Evolutionary conservation across 164 flowering plant species (phyloP), one percentile per base, ranked within the genome.

Genomic region (Stephania cephalantha): DNA sequence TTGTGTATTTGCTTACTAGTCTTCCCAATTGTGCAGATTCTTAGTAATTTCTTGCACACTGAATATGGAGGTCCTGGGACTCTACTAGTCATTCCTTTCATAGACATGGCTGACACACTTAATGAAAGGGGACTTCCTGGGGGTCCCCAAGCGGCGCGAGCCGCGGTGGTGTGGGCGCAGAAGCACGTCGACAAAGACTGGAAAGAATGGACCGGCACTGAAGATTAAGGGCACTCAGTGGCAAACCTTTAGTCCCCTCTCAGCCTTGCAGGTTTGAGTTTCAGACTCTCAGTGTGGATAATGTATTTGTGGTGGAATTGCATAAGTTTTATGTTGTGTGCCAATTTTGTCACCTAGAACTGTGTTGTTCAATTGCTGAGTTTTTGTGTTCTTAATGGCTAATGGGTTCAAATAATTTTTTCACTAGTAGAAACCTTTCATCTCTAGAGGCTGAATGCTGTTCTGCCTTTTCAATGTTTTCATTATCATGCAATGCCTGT

Each of bases 41-140:
- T 93, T 79, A 84, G 79, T 70, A 85, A 79, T 29, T 92, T 92
- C 86, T 76, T 95, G 72, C 89, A 90, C 77, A 73, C 88, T 2
- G 98, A 95, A 81, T 91, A 95, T 84, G 97, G 97, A 46, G 99
- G 99, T 70, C 98, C 99, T 17, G 98, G 98, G 61, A 93, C 97
- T 2, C 90, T 93, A 31, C 65, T 92, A 83, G 97, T 92, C 12
- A 61, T 78, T 22, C 98, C 98, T 45, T 95, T 93, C 85, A 85
- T 88, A 8, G 99, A 93, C 77, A 95, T 95, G 98, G 95, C 97
- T 20, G 96, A 91, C 80, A 85, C 95, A 50, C 6, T 92, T 20
- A 85, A 86, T 8, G 97, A 95, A 63, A 84, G 86, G 25, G 97
- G 88, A 29, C 85, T 93, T 69, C 94, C 98, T 42, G 96, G 98